These are phyloP conservation scores for Harrya chromipes DNA, from an alignment of 768 basidiomycete genomes.

Conservation along the genomic window DNA sequence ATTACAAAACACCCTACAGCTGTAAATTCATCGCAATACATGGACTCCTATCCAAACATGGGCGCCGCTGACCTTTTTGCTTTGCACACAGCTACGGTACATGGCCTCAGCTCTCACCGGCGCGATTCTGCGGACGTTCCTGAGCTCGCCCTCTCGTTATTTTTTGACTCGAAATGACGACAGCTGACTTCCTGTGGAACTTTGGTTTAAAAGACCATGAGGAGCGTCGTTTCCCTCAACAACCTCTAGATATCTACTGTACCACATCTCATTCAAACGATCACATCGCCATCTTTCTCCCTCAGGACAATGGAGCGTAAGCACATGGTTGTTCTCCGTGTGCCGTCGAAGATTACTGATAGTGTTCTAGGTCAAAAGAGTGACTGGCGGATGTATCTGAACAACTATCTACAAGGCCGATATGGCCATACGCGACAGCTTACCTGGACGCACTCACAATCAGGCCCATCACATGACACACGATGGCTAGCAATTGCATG, in stretches of 20 bases:
- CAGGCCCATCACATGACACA: constrained; percentile 24
- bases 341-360: constrained; percentile 2
- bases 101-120: constrained; percentile 10
- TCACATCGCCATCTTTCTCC: not conserved
- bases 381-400: constrained; percentile 29
- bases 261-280: constrained; percentile 1
- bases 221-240: constrained; percentile 4
- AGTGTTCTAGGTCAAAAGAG: constrained; percentile 13
- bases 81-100: constrained; percentile 18
- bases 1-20: constrained; percentile 19
- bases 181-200: constrained; percentile 22
- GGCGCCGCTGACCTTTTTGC: constrained; percentile 5
- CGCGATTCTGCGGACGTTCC: constrained; percentile 2
- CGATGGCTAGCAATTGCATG: constrained; percentile 26
- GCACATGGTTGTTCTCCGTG: not conserved
- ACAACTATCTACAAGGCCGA: constrained; percentile 31
- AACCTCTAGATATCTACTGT: constrained; percentile 2
- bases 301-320: constrained; percentile 17
- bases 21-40: constrained; percentile 6
- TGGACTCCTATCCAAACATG: constrained; percentile 16
- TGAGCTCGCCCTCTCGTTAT: constrained; percentile 16
- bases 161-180: constrained; percentile 24
- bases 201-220: constrained; percentile 22
- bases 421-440: constrained; percentile 29
- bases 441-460: constrained; percentile 19